Percentiles rank a stretch among this genome's conserved stretches.
Evolutionary conservation across 495 filamentous ascomycete genomes (phyloP).

Genomic region (Penicillium verhagenii): DNA sequence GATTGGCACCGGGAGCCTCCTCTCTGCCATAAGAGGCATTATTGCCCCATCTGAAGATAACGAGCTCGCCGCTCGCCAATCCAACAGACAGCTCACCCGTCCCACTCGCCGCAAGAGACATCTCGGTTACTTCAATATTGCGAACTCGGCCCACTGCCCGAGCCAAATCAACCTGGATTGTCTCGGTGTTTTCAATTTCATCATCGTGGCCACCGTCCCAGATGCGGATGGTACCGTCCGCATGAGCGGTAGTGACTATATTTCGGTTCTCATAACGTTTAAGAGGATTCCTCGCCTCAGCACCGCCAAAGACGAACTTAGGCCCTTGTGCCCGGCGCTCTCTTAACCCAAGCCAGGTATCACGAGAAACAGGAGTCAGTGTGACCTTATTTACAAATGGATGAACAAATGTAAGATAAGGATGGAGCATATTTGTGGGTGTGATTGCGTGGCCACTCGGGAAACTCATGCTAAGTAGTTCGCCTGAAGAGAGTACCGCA

Average conservation of each 20-base stretch:
- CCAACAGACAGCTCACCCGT: constrained; percentile 86
- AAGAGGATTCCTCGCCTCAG: constrained; percentile 60
- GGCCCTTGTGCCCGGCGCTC: constrained; percentile 74
- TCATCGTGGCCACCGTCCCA: constrained; percentile 92
- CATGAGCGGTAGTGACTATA: constrained; percentile 77
- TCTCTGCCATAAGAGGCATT: constrained; percentile 65
- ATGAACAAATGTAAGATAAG: constrained; percentile 79
- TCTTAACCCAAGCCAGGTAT: constrained; percentile 83
- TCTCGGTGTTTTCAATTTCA: constrained; percentile 81
- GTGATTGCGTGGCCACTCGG: constrained; percentile 87
- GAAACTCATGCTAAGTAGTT: constrained; percentile 84
- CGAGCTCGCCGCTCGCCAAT: constrained; percentile 74
- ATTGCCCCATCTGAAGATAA: constrained; percentile 81
- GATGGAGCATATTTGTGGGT: constrained; percentile 86
- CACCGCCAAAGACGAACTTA: constrained; percentile 72
- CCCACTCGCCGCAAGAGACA: constrained; percentile 65
- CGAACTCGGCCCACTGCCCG: constrained; percentile 78
- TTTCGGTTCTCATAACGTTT: constrained; percentile 79
- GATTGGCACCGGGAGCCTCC: constrained; percentile 51
- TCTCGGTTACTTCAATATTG: constrained; percentile 70
- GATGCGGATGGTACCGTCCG: constrained; percentile 79
- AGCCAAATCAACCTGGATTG: constrained; percentile 81
- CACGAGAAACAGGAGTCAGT: constrained; percentile 67
- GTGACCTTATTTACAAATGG: constrained; percentile 75
- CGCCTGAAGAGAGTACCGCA: constrained; percentile 76